Conservation (phyloP, 2,329 filamentous ascomycete species). For the Boeremia lycopersici region DNA sequence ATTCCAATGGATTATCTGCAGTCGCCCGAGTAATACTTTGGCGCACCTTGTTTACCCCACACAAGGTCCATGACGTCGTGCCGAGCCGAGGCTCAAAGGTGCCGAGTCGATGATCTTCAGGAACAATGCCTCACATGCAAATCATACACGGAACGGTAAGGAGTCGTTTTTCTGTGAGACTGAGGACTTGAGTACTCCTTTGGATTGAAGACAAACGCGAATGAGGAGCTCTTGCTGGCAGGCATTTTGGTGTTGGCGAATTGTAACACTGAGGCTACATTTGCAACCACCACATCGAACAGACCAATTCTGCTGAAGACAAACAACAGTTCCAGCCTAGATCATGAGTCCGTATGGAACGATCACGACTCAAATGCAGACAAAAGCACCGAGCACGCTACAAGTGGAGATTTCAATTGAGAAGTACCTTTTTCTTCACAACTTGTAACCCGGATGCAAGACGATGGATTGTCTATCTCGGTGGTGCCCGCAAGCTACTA, state of each 20-base stretch:
- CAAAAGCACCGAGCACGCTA: slow-evolving; percentile 52
- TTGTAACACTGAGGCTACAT: too few species aligned
- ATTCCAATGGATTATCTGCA: too few species aligned
- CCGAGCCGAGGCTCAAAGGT: slow-evolving; percentile 16
- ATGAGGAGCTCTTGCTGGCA: too few species aligned
- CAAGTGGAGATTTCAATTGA: slow-evolving; percentile 39
- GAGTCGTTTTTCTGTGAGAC: too few species aligned
- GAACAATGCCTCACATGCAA: too few species aligned
- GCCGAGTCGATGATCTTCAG: background rate
- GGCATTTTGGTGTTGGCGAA: too few species aligned
- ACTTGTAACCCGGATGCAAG: background rate
- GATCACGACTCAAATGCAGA: slow-evolving; percentile 51
- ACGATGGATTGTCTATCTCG: background rate
- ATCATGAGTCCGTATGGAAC: slow-evolving; percentile 55
- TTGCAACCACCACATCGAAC: background rate
- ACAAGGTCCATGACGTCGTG: slow-evolving; percentile 7
- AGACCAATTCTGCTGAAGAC: slow-evolving; percentile 10
- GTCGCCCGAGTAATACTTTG: too few species aligned
- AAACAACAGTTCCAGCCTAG: slow-evolving; percentile 15
- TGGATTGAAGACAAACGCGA: too few species aligned
- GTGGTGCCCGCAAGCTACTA: background rate
- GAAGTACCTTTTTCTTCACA: background rate
- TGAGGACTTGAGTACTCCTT: too few species aligned
- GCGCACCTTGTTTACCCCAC: slow-evolving; percentile 15
- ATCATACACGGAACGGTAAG: too few species aligned